Evolutionary conservation across 179 eudicot species (phyloP), one percentile per base, ranked within the genome.

Genomic region (Amaranthus tricolor): DNA sequence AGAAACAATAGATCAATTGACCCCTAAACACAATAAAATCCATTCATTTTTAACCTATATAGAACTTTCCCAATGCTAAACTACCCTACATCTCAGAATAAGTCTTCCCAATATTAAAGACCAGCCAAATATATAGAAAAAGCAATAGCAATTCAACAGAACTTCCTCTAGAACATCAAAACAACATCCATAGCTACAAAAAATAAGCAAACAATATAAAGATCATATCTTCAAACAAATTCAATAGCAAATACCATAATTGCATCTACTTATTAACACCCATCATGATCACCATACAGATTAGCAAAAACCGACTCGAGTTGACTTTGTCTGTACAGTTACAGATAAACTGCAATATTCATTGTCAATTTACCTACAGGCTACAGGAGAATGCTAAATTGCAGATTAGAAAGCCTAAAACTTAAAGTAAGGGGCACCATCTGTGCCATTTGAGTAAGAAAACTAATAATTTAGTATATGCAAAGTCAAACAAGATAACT

Each of bases 401-500:
- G n/a, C 43, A 79, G 56, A 54, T 59, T 7, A 80, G 1, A 53
- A 50, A 58, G 61, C 62, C 78, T 64, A 70, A 71, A 63, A 74
- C 78, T 79, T 79, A 73, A 81, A 81, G 78, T 66, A 74, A 68
- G 63, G 24, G 66, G 60, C 72, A 81, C 44, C 57, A 55, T 55
- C 75, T 68, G 64, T 63, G 57, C 57, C 47, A 76, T 16, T 59
- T 72, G 77, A 54, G 48, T 76, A 80, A 71, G 65, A 70, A 68
- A 77, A 65, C 61, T 40, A 57, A 12, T 61, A 68, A 71, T 52
- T 10, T 31, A 31, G 40, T 43, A 44, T 74, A 59, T 47, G n/a
- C 59, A 77, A 77, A 77, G 80, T 77, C 80, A 76, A 77, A 77
- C 76, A 74, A 53, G 71, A 40, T 74, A 59, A 61, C 81, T 78